These are phyloP conservation scores for Nematocida sp. DNA, from an alignment of 371 early-diverging fungal genomes.

Conservation along the genomic window DNA sequence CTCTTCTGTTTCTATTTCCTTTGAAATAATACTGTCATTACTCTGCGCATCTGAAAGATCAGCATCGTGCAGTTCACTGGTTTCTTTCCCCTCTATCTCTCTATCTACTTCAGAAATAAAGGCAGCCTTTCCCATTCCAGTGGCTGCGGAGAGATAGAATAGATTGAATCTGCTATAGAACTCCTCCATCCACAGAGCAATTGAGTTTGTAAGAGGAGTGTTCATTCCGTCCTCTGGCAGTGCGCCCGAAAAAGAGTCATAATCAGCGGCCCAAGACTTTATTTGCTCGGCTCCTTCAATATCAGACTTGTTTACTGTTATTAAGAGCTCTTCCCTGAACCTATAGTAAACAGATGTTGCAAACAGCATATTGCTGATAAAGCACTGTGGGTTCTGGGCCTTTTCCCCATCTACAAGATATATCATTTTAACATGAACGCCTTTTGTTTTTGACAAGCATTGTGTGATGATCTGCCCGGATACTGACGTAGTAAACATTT, in stretches of 20 bases:
- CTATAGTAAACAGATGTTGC: conserved; percentile 75
- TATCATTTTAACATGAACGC: conserved; percentile 83
- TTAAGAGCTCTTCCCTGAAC: conserved; percentile 80
- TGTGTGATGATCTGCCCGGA: conserved; percentile 93
- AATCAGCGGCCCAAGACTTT: conserved; percentile 90
- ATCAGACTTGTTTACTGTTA: conserved; percentile 95
- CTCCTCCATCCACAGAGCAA: conserved; percentile 93
- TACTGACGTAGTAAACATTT: conserved; percentile 98
- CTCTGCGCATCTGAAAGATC: neutral
- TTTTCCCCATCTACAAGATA: conserved; percentile 94
- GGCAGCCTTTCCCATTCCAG: conserved; percentile 85
- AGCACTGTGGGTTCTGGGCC: conserved; percentile 84
- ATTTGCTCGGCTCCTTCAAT: conserved; percentile 80
- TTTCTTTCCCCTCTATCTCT: neutral
- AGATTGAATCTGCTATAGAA: conserved; percentile 80
- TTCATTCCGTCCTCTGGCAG: conserved; percentile 72
- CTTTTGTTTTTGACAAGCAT: conserved; percentile 74
- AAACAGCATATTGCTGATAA: conserved; percentile 98
- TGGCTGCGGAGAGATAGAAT: conserved; percentile 83
- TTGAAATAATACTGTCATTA: too few relatives aligned
- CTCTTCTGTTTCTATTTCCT: neutral
- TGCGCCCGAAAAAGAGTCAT: conserved; percentile 83
- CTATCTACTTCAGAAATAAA: conserved; percentile 73
- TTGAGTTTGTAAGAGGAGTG: conserved; percentile 81
- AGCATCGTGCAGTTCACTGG: neutral